A percentile compares a stretch with the other conserved stretches of the same genome.
Conservation (phyloP, 345 rosid species). For the Carallia brachiata region DNA sequence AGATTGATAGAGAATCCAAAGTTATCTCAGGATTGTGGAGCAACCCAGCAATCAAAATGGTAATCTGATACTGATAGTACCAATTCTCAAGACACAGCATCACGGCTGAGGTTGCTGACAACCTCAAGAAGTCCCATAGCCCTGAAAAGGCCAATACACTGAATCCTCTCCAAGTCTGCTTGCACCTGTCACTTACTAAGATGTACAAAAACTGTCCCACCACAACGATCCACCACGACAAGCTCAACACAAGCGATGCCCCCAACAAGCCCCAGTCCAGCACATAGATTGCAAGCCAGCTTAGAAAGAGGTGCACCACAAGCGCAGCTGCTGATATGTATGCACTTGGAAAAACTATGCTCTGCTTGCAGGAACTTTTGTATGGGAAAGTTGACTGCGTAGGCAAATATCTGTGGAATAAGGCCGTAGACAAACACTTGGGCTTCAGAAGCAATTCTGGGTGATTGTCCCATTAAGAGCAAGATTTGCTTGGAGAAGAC, state of each 20-base stretch:
- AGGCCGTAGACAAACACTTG: constrained; percentile 57
- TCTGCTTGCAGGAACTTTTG: constrained; percentile 32
- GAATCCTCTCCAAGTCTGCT: constrained; percentile 52
- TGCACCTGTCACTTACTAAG: constrained; percentile 40
- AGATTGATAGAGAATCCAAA: constrained; percentile 54
- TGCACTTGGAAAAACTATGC: constrained; percentile 63
- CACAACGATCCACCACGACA: constrained; percentile 38
- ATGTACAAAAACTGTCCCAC: constrained; percentile 53
- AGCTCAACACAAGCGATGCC: constrained; percentile 9
- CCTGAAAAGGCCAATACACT: constrained; percentile 51
- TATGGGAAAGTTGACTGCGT: constrained; percentile 61
- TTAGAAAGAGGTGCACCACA: constrained; percentile 42
- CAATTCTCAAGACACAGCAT: constrained; percentile 64
- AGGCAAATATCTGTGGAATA: constrained; percentile 68
- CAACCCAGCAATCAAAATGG: constrained; percentile 61
- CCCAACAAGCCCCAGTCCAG: constrained; percentile 40
- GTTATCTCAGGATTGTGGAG: constrained; percentile 54
- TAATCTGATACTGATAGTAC: constrained; percentile 57
- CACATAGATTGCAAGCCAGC: constrained; percentile 49
- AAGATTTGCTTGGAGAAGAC: constrained; percentile 46
- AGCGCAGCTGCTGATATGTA: constrained; percentile 59
- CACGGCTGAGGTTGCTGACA: constrained; percentile 61
- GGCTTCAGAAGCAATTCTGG: constrained; percentile 45
- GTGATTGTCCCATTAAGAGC: constrained; percentile 42
- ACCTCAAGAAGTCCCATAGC: constrained; percentile 44